Evolutionary conservation across 2,329 filamentous ascomycete species (phyloP), one percentile per base, ranked within the genome.

Genomic region (Epichloe bromicola): DNA sequence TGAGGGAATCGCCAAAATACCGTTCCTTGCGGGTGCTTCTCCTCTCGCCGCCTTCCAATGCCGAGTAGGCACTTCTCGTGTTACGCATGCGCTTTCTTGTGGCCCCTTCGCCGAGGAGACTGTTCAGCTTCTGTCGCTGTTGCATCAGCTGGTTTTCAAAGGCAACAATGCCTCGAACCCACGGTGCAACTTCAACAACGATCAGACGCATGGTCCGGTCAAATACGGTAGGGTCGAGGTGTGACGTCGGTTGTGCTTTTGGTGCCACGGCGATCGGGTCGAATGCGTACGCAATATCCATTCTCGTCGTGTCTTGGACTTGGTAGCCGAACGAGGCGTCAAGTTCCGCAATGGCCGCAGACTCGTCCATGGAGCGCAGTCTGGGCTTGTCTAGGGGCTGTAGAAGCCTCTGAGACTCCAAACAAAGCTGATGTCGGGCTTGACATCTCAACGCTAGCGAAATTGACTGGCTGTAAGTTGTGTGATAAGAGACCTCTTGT

Each of bases 91-190:
- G 74, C 61, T 72, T 75, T 19, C 58, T 57, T 46, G 58, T 61
- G 14, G 75, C 76, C 5, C 77, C 78, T 55, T 82, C 77, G 49
- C 77, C 80, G 12, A 86, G 67, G 1, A 88, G 65, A 50, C 73
- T 80, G 56, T 79, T 80, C 10, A 86, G 66, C 17, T 76, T 75
- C 7, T 78, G 63, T 11, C 88, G 78, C 56, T 88, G 79, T 54
- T 80, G 72, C 60, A 88, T 84, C 1, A 93, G 75, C 1, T 74
- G 74, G 19, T 80, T 70, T 58, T 97, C 91, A 61, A 84, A 86
- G 0, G 82, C 74, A 2, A 91, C 82, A 53, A 98, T 97, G 38
- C 77, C 75, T 11, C 94, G 85, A n/a, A 97, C 79, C 64, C 88
- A 97, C 0, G 94, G 93, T 0, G 89, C 90, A 2, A 97, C 73